Evolutionary conservation across 306 rosid species (phyloP), one percentile per base, ranked within the genome.

Genomic region (Medicago ruthenica): DNA sequence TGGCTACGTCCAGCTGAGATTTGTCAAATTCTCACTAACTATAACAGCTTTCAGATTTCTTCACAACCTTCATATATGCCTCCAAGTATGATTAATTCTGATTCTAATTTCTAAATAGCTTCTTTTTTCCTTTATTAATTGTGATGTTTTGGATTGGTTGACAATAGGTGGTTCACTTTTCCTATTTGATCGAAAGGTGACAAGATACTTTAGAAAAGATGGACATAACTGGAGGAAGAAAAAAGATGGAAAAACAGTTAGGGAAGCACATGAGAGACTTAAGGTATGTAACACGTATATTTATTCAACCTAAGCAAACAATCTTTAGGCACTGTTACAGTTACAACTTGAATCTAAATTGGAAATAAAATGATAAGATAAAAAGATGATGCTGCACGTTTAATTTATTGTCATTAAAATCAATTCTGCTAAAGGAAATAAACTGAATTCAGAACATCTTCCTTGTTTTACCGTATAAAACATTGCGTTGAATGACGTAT

Each of bases 201-300:
- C 87, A 74, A 86, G 98, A 83, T 87, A 91, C 89, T 93, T 93
- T 70, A 87, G 98, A 81, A 93, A 91, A 48, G 97, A 93, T 84
- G 97, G 97, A 18, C 97, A 93, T 83, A 91, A 85, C 67, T 93
- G 97, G 98, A 89, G 96, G 85, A 93, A 91, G 96, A 93, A 93
- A 84, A 93, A 89, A 76, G 96, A 91, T 85, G 98, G 96, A 55
- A 93, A 93, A 83, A 88, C 93, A 8, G 87, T 93, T 44, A 89
- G 87, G 88, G 98, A 93, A 85, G 98, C 97, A 73, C 98, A 93
- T 64, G 98, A 93, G 81, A 88, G 89, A 74, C 96, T 91, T 27
- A 93, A 93, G 98, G 97, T 93, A 77, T 83, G 70, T 47, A 58
- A 58, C 78, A 71, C 60, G 50, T 80, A 14, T 73, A 11, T 41